Conservation (phyloP, 2,329 filamentous ascomycete species). For the Chaetomium sp. region DNA sequence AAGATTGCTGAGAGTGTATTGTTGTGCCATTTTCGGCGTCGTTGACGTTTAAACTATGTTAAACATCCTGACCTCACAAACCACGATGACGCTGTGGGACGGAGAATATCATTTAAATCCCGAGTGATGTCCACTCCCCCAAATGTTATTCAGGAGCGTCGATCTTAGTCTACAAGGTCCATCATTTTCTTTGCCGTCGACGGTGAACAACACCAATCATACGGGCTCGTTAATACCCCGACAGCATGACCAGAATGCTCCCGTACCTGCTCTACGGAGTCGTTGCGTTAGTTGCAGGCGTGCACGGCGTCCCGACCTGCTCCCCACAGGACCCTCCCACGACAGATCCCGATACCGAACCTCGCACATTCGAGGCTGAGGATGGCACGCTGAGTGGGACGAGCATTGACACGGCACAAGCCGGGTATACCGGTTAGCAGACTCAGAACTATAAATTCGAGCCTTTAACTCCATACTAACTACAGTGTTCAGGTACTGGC, state of each 20-base stretch:
- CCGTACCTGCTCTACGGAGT: conserved; percentile 5
- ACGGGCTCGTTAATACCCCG: too few species aligned
- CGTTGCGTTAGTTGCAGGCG: neutral
- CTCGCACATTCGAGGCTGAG: conserved; percentile 33
- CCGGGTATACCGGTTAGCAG: conserved; percentile 29
- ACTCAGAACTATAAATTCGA: too few species aligned
- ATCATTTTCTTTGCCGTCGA: too few species aligned
- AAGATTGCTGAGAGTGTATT: neutral
- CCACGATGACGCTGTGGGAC: neutral
- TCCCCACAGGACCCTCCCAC: neutral
- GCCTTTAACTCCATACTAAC: neutral
- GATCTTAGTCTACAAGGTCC: too few species aligned
- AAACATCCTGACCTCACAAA: too few species aligned
- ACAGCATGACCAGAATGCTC: conserved; percentile 7
- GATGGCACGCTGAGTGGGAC: conserved; percentile 36
- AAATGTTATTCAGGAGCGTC: too few species aligned
- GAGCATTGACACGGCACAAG: conserved; percentile 31
- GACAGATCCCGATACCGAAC: neutral
- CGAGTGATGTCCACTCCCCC: too few species aligned
- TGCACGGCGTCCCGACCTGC: neutral
- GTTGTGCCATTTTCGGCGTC: neutral
- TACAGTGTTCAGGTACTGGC: conserved; percentile 32
- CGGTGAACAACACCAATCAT: too few species aligned
- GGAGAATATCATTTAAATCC: neutral
- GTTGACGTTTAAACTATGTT: too few species aligned